phyloP scores from a whole-genome alignment of 192 early-diverging fungal genomes.

The Gigaspora rosea region DNA sequence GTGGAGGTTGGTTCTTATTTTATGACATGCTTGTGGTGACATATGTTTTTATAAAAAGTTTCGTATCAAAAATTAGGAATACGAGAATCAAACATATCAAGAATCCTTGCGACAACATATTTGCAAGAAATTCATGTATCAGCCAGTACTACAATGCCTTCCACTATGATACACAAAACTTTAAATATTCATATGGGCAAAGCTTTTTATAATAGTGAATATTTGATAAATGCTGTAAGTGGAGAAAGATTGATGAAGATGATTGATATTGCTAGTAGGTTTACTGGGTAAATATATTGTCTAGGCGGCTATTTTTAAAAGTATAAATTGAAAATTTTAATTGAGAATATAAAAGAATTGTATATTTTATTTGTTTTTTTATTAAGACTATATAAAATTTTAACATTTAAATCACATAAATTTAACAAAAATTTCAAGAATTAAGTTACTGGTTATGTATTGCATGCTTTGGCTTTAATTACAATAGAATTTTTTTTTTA shows the following conservation, averaged over 20 bases:
- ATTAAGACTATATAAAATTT: too few relatives aligned
- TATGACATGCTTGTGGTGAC: not conserved
- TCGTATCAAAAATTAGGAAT: slow-evolving; percentile 39
- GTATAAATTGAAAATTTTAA: too few relatives aligned
- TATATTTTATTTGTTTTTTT: too few relatives aligned
- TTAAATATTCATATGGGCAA: slow-evolving; percentile 43
- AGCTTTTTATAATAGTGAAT: slow-evolving; percentile 41
- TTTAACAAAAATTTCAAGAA: too few relatives aligned
- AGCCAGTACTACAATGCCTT: slow-evolving; percentile 38
- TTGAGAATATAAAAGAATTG: too few relatives aligned
- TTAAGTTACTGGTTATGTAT: too few relatives aligned
- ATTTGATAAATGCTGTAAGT: slow-evolving; percentile 35
- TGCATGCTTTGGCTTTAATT: too few relatives aligned
- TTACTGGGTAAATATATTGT: too few relatives aligned
- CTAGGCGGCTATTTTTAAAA: too few relatives aligned
- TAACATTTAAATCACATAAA: too few relatives aligned
- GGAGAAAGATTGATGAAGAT: slow-evolving; percentile 38
- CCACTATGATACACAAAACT: slow-evolving; percentile 42
- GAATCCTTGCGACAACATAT: slow-evolving; percentile 40
- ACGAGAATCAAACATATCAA: slow-evolving; percentile 50
- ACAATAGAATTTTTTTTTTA: too few relatives aligned
- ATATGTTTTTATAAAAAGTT: not conserved
- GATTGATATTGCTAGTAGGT: not conserved
- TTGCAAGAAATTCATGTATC: slow-evolving; percentile 63
- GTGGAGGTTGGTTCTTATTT: slow-evolving; percentile 49